Evolutionary conservation across 208 protist species (phyloP).

Genomic region (Blastocrithidia nonstop): DNA sequence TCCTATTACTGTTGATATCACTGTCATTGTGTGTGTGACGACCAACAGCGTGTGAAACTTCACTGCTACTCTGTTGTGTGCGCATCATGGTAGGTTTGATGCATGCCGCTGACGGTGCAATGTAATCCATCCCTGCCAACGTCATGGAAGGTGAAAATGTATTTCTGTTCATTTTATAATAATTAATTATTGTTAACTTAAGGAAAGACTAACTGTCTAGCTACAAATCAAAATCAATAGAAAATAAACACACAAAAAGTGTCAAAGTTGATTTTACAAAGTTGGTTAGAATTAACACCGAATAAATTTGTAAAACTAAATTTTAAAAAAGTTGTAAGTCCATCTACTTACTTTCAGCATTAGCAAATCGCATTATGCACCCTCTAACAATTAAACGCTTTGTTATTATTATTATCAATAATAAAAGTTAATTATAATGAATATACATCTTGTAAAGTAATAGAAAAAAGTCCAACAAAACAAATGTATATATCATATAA

Average conservation of each 20-base stretch:
- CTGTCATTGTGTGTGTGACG: not conserved
- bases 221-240: not conserved
- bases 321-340: too few species aligned
- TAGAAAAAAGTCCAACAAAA: too few species aligned
- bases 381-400: too few species aligned
- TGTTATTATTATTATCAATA: too few species aligned
- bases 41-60: not conserved
- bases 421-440: too few species aligned
- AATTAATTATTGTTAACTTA: conserved; percentile 1
- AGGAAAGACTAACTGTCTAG: not conserved
- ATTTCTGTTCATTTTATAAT: not conserved
- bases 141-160: conserved; percentile 52
- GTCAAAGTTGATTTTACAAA: not conserved
- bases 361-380: too few species aligned
- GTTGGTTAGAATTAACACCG: too few species aligned
- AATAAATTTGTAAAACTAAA: too few species aligned
- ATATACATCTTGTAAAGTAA: too few species aligned
- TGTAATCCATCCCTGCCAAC: conserved; percentile 76
- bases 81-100: conserved; percentile 15
- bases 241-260: not conserved
- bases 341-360: too few species aligned
- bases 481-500: too few species aligned
- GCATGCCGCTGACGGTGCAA: conserved; percentile 61
- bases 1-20: not conserved
- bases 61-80: not conserved